Evolutionary conservation across 805 yeast species (phyloP), one percentile per base, ranked within the genome.

Genomic region (Metschnikowia vanudenii): DNA sequence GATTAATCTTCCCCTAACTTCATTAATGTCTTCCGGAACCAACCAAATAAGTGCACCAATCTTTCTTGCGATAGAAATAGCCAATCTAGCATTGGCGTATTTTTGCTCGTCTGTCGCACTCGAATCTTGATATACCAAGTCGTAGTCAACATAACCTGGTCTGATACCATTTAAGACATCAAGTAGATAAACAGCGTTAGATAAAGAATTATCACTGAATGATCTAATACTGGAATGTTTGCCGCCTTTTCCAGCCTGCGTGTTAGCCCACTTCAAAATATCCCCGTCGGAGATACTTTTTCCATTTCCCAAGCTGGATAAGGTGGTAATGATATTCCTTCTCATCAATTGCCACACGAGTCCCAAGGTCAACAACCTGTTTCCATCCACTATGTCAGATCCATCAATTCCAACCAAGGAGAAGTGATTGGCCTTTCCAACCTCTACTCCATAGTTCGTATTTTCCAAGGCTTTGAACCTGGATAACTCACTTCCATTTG

Each of bases 341-440:
- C 99, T 83, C 99, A 94, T 94, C 62, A 94, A 78, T 75, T 94
- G 99, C 99, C 99, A 94, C 32, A 92, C 97, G 45, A 94, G 78
- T 12, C 94, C 99, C 57, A 94, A 78, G 0, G 96, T 89, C 58
- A 94, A 77, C 42, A 92, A 76, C 62, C 86, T 88, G 63, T 84
- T 85, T 54, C 97, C 98, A 67, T 94, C 99, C 33, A 88, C 84
- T 56, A 94, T 92, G 69, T 94, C 99, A 2, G 97, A 88, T 43
- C 99, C 99, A 65, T 94, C 98, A 53, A 94, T 94, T 55, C 99
- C 99, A 41, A 94, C 99, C 47, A 94, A 76, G 1, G 98, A 92
- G 67, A 94, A 94, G 44, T 84, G 82, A 65, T 88, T 88, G 31
- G 89, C 87, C 68, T 91, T 91, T 58, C 99, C 99, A 42, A 95